Conservation (phyloP, 768 basidiomycete species). For the Leucosporidium creatinivorum region DNA sequence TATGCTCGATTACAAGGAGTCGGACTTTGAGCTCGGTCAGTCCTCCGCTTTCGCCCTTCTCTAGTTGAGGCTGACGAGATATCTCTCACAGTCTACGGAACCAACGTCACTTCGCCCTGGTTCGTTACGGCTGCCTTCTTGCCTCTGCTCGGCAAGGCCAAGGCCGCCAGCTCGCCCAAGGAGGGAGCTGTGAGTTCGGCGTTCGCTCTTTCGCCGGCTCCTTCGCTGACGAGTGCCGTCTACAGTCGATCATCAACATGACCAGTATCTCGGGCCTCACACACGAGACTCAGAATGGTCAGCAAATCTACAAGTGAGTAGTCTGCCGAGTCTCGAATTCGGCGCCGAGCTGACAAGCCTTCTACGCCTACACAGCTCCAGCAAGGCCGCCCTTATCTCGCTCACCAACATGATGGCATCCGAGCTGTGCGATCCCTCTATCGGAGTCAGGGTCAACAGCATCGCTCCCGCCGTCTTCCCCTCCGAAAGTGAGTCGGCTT, state of each 20-base stretch:
- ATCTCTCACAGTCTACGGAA: neutral
- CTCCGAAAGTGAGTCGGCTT: neutral
- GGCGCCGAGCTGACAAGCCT: neutral
- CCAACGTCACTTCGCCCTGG: neutral
- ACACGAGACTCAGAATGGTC: neutral
- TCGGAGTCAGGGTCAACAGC: neutral
- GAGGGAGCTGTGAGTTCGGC: neutral
- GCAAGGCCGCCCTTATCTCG: neutral
- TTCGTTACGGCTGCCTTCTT: neutral
- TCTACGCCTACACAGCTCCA: neutral
- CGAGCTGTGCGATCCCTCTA: neutral
- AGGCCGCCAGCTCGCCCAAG: neutral
- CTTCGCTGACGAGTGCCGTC: too few relatives aligned
- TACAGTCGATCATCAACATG: neutral
- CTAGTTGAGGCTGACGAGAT: neutral
- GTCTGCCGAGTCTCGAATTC: too few relatives aligned
- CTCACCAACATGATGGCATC: neutral
- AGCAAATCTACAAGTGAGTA: neutral
- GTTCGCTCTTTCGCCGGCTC: too few relatives aligned
- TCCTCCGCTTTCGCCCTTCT: too few relatives aligned
- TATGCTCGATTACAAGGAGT: neutral
- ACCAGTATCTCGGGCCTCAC: neutral
- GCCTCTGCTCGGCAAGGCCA: neutral
- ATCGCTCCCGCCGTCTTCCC: neutral
- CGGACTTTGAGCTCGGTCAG: too few relatives aligned